Evolutionary conservation across 75 land plant genomes (phyloP), one percentile per base, ranked within the genome.

Genomic region (Sequoia sempervirens): DNA sequence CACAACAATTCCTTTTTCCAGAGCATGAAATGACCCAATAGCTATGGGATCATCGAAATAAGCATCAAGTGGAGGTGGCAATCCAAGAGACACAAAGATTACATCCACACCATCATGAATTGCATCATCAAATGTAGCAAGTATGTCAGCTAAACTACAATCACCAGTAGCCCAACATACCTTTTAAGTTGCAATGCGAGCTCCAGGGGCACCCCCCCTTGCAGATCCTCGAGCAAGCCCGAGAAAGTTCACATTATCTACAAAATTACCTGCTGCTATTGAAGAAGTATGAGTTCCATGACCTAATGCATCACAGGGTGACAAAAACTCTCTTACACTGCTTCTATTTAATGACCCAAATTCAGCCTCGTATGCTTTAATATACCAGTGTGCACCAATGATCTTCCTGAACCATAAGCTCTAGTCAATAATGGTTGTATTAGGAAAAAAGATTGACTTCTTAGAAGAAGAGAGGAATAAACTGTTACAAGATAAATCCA

Each of bases 101-200:
- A 87, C 83, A 76, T 91, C 93, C 17, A 91, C 93, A 8, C 93
- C 93, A 86, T 91, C 93, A 53, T 85, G 82, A 37, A 91, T 87
- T 14, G 93, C 93, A 83, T 88, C 92, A 81, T 91, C 93, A 75
- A 91, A 86, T 23, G 93, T 92, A 80, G 93, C 87, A 70, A 91
- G 85, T 30, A 91, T 90, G 66, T 90, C 92, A 30, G 92, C 88
- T 10, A 85, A 84, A 23, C 84, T 82, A 81, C 93, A 91, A 30
- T 81, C 90, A 36, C 87, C 87, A 3, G 79, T 80, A 43, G 85
- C 82, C 92, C 92, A 91, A 80, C 93, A 91, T 8, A 90, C 93
- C 79, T 91, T 91, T 87, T 91, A 91, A 4, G 87, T 69, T 14
- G 88, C 92, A 20, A 90, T 15, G 32, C 85, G 79, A 40, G 91